A percentile compares a stretch with the other conserved stretches of the same genome.
phyloP scores from a whole-genome alignment of 306 rosid genomes.

The Spatholobus suberectus region DNA sequence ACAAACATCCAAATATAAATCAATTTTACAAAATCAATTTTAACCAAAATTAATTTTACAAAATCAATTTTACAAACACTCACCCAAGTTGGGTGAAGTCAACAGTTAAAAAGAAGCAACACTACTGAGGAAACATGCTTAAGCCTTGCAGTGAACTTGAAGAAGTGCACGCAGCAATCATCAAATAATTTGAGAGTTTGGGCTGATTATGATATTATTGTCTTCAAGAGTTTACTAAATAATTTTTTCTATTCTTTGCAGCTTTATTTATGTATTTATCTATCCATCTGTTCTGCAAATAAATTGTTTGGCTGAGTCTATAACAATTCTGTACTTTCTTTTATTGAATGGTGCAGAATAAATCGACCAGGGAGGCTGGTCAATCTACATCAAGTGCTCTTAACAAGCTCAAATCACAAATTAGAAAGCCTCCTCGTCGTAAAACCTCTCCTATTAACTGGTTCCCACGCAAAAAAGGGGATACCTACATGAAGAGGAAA shows the following conservation, averaged over 20 bases:
- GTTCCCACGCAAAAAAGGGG: conserved; percentile 89
- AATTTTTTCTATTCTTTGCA: neutral
- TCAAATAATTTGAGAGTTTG: neutral
- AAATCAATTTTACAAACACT: neutral
- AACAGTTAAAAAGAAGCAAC: neutral
- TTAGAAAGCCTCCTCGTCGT: conserved; percentile 80
- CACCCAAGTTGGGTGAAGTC: neutral
- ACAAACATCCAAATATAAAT: neutral
- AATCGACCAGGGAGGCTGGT: conserved; percentile 56
- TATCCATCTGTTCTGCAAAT: neutral
- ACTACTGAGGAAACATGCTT: neutral
- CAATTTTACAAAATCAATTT: neutral
- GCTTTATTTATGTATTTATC: neutral
- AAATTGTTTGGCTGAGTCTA: neutral
- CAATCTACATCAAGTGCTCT: conserved; percentile 62
- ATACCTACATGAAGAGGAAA: conserved; percentile 87
- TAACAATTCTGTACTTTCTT: conserved; percentile 6
- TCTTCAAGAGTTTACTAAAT: neutral
- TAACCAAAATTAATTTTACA: neutral
- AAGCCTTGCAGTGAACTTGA: conserved; percentile 13
- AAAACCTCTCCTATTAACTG: conserved; percentile 86
- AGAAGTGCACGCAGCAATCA: neutral
- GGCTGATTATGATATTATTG: conserved; percentile 11
- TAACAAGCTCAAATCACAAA: conserved; percentile 71
- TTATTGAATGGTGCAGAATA: conserved; percentile 61